Percentiles rank a stretch among this genome's conserved stretches.
Conservation (phyloP, 1,139 yeast genomes). For the Arxiozyma heterogenica region DNA sequence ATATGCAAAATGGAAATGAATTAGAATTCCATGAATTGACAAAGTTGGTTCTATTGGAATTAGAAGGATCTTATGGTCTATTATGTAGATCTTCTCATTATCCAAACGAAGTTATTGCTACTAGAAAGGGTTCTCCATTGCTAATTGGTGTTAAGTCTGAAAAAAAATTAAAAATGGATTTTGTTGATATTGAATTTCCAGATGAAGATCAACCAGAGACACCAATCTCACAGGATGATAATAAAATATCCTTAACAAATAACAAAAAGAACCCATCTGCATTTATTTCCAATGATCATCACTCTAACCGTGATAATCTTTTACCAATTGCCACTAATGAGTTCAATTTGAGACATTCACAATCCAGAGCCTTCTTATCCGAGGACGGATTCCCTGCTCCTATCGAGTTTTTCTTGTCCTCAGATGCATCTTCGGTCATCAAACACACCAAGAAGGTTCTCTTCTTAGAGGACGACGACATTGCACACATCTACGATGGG, state of each 20-base stretch:
- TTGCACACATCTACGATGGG: slow-evolving; percentile 97
- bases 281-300: slow-evolving; percentile 15
- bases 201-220: slow-evolving; percentile 39
- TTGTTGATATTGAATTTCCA: slow-evolving; percentile 96
- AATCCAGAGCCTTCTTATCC: slow-evolving; percentile 83
- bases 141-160: slow-evolving; percentile 96
- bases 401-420: slow-evolving; percentile 89
- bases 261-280: slow-evolving; percentile 12
- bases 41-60: slow-evolving; percentile 82
- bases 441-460: slow-evolving; percentile 96
- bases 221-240: slow-evolving; percentile 15
- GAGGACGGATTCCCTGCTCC: slow-evolving; percentile 93
- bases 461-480: slow-evolving; percentile 95
- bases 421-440: slow-evolving; percentile 96
- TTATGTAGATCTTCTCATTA: slow-evolving; percentile 84
- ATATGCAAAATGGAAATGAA: slow-evolving; percentile 54
- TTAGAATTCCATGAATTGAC: slow-evolving; percentile 87
- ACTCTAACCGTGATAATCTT: slow-evolving; percentile 17
- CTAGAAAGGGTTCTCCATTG: slow-evolving; percentile 96
- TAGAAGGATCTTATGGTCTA: slow-evolving; percentile 96
- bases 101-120: slow-evolving; percentile 94
- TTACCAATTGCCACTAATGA: slow-evolving; percentile 42
- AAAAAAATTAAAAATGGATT: slow-evolving; percentile 89
- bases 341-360: slow-evolving; percentile 65
- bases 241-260: slow-evolving; percentile 3